A percentile compares a stretch with the other conserved stretches of the same genome.
Conservation (phyloP, 2,329 filamentous ascomycete species). For the Diaporthe amygdali region DNA sequence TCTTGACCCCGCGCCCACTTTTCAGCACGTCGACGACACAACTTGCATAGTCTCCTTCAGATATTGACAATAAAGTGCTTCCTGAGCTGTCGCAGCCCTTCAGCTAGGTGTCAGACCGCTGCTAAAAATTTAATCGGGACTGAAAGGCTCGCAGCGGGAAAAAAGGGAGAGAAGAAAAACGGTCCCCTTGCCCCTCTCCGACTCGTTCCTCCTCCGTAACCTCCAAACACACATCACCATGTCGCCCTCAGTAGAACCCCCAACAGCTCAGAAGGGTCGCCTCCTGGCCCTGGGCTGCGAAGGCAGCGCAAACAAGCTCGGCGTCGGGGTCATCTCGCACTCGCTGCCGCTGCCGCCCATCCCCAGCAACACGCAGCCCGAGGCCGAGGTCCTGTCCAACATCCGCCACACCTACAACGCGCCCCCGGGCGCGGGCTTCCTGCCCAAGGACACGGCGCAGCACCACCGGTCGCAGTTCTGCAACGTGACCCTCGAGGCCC, state of each 20-base stretch:
- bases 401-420: conserved; percentile 92
- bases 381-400: conserved; percentile 83
- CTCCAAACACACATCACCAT: conserved; percentile 7
- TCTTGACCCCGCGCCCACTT: conserved; percentile 1
- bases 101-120: not conserved
- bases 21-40: not conserved
- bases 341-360: conserved; percentile 40
- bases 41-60: not conserved
- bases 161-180: not conserved
- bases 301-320: conserved; percentile 97
- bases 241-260: not conserved
- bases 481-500: conserved; percentile 77
- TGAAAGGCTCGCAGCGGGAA: not conserved
- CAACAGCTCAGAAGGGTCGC: conserved; percentile 37
- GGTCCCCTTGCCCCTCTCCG: not conserved
- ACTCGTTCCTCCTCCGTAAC: no score
- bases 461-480: conserved; percentile 92
- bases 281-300: conserved; percentile 70
- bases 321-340: conserved; percentile 90
- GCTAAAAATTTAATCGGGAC: not conserved
- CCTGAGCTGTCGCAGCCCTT: not conserved
- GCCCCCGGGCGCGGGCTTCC: conserved; percentile 90
- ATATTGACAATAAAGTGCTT: not conserved
- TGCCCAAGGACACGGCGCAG: conserved; percentile 93
- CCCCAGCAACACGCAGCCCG: conserved; percentile 33